Base-by-base conservation (phyloP, 148 eudicot species). In the Amaranthus cruentus region DNA sequence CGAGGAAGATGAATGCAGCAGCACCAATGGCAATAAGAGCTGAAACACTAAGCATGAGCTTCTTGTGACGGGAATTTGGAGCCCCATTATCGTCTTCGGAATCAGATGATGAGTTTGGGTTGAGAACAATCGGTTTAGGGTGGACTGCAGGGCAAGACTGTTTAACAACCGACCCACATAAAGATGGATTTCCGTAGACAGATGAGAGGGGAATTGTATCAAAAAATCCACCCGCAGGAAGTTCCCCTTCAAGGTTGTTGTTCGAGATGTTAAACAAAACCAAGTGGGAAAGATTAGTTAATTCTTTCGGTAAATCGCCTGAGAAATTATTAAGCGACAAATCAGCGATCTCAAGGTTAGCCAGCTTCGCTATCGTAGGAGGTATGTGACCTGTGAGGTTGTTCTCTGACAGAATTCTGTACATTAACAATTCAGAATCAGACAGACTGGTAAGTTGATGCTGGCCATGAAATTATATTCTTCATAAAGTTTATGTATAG, bases 51-150 rank as follows among this genome's bases (percentile, higher is more conserved):
- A 91, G 89, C 69, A 89, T 76, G 5, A 91, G 88, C 80, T 83
- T 83, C 69, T 87, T 89, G 51, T 81, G 89, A 64, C 55, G 85
- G 59, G 85, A 46, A 74, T 74, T 76, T 15, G 76, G 9, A 47
- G 88, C 75, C 43, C 75, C 50, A 14, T 87, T 73, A 28, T 75
- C 83, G 10, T 82, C 83, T 49, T 74, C 75, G 52, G 92, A 82
- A 46, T 73, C 79, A 2, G 87, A 68, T 47, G 91, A 83, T 5
- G 98, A 84, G 78, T 91, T 88, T 0, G 98, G 98, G 81, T 93
- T 93, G 18, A 93, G 91, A 68, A 93, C 97, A 65, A 93, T 87
- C 8, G 98, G 98, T 75, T 93, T 93, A 28, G 95, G 98, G 74
- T 93, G 98, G 72, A 87, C 88, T 47, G 92, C 83, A 7, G 96